phyloP scores from a whole-genome alignment of 352 stramenopile genomes.

The Blastocystis sp. region DNA sequence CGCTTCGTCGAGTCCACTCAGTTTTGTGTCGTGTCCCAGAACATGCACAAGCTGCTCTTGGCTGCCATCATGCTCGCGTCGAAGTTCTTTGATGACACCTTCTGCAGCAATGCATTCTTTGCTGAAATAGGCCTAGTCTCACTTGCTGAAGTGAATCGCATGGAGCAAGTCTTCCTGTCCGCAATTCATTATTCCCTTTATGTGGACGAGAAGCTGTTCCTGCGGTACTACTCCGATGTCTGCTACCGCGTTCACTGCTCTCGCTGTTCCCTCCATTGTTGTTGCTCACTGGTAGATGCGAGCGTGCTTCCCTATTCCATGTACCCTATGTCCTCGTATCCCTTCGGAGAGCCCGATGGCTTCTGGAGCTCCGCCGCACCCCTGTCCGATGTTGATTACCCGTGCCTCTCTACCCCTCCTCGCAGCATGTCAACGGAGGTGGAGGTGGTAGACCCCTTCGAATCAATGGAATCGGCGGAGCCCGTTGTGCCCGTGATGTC shows the following conservation, averaged over 20 bases:
- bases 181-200: constrained; percentile 38
- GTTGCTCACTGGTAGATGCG: neutral
- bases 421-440: neutral
- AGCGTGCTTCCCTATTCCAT: neutral
- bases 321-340: neutral
- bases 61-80: constrained; percentile 69
- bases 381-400: neutral
- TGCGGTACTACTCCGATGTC: constrained; percentile 13
- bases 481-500: too few relatives aligned
- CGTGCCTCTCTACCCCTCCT: neutral
- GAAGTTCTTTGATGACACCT: constrained; percentile 69
- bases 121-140: neutral
- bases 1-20: neutral
- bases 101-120: constrained; percentile 3
- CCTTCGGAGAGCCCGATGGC: neutral
- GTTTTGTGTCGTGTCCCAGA: constrained; percentile 50
- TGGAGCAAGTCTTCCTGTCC: neutral
- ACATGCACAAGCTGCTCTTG: constrained; percentile 69
- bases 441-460: neutral
- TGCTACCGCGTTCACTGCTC: neutral
- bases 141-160: neutral
- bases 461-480: neutral
- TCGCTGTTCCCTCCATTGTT: neutral
- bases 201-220: neutral
- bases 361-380: neutral